Evolutionary conservation across 495 filamentous ascomycete genomes (phyloP).

Genomic region (Paragyromitra xinjiangensis): DNA sequence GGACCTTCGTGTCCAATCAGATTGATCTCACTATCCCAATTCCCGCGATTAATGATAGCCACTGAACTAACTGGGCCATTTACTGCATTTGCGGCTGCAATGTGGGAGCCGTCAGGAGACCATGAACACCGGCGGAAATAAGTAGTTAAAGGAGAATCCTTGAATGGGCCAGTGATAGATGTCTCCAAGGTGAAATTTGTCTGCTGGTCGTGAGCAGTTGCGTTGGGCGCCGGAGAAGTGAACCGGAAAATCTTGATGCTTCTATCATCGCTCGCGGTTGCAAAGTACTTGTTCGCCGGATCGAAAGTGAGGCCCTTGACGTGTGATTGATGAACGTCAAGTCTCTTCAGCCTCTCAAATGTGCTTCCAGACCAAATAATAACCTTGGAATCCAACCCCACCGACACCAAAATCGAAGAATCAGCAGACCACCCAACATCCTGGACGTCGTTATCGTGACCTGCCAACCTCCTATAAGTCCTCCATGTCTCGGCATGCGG

Average conservation of each 20-base stretch:
- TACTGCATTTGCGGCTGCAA: constrained; percentile 94
- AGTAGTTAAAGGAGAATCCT: constrained; percentile 87
- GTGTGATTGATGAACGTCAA: constrained; percentile 91
- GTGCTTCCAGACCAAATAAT: constrained; percentile 98
- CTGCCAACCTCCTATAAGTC: constrained; percentile 87
- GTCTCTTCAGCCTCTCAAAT: constrained; percentile 95
- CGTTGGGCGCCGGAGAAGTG: constrained; percentile 87
- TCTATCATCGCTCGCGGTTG: constrained; percentile 94
- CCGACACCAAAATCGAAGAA: constrained; percentile 92
- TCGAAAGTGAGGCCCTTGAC: constrained; percentile 99
- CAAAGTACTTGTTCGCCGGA: constrained; percentile 98
- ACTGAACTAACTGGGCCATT: constrained; percentile 98
- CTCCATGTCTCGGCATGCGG: constrained; percentile 97
- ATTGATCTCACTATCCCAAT: constrained; percentile 97
- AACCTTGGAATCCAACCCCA: constrained; percentile 95
- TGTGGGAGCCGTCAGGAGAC: constrained; percentile 96
- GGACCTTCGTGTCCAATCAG: constrained; percentile 96
- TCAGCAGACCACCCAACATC: constrained; percentile 97
- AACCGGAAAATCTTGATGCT: constrained; percentile 97
- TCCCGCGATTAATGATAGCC: constrained; percentile 89
- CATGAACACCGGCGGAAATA: constrained; percentile 97
- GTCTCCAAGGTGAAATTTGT: constrained; percentile 94
- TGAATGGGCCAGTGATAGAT: constrained; percentile 84
- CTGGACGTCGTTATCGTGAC: constrained; percentile 98
- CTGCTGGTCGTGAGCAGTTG: constrained; percentile 89